These are phyloP conservation scores for Ascochyta pisi DNA, from an alignment of 2,329 filamentous ascomycete species.

Conservation along the genomic window DNA sequence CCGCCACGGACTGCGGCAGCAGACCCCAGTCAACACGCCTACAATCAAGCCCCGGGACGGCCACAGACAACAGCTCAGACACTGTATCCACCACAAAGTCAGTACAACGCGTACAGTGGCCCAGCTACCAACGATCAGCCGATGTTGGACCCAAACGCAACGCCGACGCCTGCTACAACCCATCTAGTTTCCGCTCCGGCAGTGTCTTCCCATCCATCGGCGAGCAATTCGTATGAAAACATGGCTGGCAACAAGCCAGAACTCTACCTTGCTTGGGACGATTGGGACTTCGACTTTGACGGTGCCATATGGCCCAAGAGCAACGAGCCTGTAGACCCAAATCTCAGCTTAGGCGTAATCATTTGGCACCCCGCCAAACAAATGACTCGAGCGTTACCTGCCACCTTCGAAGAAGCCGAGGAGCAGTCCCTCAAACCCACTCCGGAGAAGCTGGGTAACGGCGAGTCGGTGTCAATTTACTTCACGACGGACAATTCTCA, in stretches of 20 bases:
- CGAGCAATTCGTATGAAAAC: conserved; percentile 27
- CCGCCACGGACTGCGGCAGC: conserved; percentile 24
- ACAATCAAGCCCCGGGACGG: conserved; percentile 35
- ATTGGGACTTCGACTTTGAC: conserved; percentile 55
- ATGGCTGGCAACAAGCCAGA: conserved; percentile 32
- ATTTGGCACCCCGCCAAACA: conserved; percentile 55
- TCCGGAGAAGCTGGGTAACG: conserved; percentile 47
- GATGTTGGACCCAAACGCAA: conserved; percentile 34
- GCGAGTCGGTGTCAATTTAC: conserved; percentile 59
- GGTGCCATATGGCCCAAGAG: conserved; percentile 54
- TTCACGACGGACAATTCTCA: conserved; percentile 53
- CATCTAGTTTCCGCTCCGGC: conserved; percentile 27
- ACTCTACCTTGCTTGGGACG: conserved; percentile 47
- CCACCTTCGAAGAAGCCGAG: conserved; percentile 54
- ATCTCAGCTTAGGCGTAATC: conserved; percentile 55
- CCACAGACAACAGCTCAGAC: conserved; percentile 24
- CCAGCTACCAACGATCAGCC: conserved; percentile 14
- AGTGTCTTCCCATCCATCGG: conserved; percentile 18
- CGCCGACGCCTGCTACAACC: conserved; percentile 36
- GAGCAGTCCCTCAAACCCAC: conserved; percentile 51
- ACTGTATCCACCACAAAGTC: conserved; percentile 23
- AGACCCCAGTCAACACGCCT: conserved; percentile 34
- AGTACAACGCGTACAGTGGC: conserved; percentile 26
- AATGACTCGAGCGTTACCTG: conserved; percentile 51
- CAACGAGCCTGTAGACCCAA: conserved; percentile 53